Evolutionary conservation across 371 early-diverging fungal genomes (phyloP).

Genomic region (Mucor racemosus): DNA sequence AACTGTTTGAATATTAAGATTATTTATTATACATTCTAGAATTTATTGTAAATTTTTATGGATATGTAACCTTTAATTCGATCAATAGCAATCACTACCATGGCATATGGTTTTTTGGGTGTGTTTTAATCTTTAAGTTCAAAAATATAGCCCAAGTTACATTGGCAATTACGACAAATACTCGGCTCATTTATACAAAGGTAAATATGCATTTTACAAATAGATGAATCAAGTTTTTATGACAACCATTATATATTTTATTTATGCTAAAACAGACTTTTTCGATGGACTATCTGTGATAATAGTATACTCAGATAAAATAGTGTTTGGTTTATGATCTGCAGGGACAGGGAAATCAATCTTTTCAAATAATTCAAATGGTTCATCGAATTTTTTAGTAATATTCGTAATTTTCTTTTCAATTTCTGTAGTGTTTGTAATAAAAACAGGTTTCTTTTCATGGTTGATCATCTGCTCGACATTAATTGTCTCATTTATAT

Average conservation of each 20-base stretch:
- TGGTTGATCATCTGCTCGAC: neutral
- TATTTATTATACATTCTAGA: too few species aligned
- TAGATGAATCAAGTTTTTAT: too few species aligned
- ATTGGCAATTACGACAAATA: too few species aligned
- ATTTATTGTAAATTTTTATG: too few species aligned
- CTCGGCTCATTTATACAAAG: too few species aligned
- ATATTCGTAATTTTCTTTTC: neutral
- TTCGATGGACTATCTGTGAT: constrained; percentile 5
- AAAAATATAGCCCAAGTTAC: too few species aligned
- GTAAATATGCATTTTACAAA: too few species aligned
- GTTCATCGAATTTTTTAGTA: neutral
- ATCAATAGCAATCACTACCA: too few species aligned
- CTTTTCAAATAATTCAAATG: constrained; percentile 9
- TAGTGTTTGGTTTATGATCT: constrained; percentile 12
- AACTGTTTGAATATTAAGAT: too few species aligned
- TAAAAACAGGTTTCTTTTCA: neutral
- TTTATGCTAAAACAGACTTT: neutral
- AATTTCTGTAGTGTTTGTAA: neutral
- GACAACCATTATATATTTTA: neutral
- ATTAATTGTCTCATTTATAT: neutral
- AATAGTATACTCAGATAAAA: constrained; percentile 15
- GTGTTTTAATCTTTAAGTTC: too few species aligned
- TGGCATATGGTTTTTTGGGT: too few species aligned
- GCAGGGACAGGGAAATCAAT: constrained; percentile 1
- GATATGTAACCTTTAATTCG: too few species aligned